phyloP scores from a whole-genome alignment of 2,329 filamentous ascomycete genomes.

The Beauveria sp. region DNA sequence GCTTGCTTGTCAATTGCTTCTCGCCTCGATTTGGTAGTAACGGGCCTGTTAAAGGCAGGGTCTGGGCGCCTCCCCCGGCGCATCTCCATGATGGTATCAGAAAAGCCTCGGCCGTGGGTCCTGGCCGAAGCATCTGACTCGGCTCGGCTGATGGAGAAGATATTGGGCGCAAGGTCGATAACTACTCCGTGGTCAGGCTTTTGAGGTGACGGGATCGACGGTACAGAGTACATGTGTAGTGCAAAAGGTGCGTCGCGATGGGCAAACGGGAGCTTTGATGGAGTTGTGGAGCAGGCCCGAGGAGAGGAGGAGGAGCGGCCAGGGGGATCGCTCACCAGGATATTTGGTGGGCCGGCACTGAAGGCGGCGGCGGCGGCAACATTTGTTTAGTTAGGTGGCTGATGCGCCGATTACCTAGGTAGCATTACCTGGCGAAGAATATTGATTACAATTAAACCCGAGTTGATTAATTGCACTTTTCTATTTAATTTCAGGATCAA shows the following conservation, averaged over 20 bases:
- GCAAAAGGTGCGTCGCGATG: background rate
- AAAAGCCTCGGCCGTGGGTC: background rate
- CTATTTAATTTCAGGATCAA: too few relatives aligned
- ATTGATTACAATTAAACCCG: too few relatives aligned
- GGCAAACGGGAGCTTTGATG: background rate
- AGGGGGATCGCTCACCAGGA: background rate
- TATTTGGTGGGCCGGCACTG: background rate
- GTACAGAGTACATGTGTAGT: background rate
- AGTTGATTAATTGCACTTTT: too few relatives aligned
- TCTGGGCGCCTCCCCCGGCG: background rate
- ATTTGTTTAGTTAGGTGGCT: background rate
- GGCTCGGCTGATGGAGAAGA: background rate
- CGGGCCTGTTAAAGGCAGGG: background rate
- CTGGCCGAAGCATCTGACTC: constrained; percentile 3
- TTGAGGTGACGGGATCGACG: background rate
- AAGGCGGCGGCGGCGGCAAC: background rate
- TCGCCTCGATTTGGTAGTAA: background rate
- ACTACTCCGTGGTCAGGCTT: too few relatives aligned
- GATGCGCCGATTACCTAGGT: background rate
- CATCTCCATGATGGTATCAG: background rate
- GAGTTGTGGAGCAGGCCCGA: background rate
- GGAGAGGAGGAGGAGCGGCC: background rate
- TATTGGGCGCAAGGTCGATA: background rate
- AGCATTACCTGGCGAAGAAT: background rate
- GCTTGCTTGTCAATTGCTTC: background rate